Evolutionary conservation across 192 early-diverging fungal genomes (phyloP), one percentile per base, ranked within the genome.

Genomic region (Umbelopsis isabellina): DNA sequence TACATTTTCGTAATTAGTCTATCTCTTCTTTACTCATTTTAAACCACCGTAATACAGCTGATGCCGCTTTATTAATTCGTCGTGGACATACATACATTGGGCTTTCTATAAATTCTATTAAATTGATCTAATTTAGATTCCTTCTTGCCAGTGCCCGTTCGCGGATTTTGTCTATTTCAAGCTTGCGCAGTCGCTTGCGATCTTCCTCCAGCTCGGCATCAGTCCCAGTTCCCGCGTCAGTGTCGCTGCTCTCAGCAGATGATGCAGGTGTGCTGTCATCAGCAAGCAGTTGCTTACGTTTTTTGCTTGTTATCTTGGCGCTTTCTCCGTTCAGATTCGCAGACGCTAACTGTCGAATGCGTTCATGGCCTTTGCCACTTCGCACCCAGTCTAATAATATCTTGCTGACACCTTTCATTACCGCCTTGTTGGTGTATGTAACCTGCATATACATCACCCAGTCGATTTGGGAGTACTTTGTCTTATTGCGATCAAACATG

Each of bases 391-490:
- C 88, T 46, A 86, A 80, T 23, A 95, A 90, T 4, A 98, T 89
- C 45, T 95, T 95, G 2, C 94, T 97, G 13, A 93, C 93, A 71
- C 92, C 93, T 66, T 92, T 95, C 97, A 99, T 98, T 53, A 96
- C 93, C 68, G 97, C 97, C 74, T 94, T 97, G 67, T 89, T 92
- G 20, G 96, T 98, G 84, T 95, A 92, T 11, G 97, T 88, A 10
- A 99, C 86, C 55, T 94, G 89, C 68, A 95, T 91, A 75, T 99
- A 99, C 21, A 98, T 89, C 37, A 99, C 90, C 89, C 97, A 99
- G 67, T 98, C 95, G 25, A 97, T 84, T 51, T 90, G 82, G 0
- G 68, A 49, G 21, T 68, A 69, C 65, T 74, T 58, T 46, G 79
- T 76, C 48, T 73, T 73, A 18, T 75, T 74, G n/a, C 74, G 53